A percentile compares a stretch with the other conserved stretches of the same genome.
phyloP scores from a whole-genome alignment of 306 rosid species.

The Cicer pinnatifidum region DNA sequence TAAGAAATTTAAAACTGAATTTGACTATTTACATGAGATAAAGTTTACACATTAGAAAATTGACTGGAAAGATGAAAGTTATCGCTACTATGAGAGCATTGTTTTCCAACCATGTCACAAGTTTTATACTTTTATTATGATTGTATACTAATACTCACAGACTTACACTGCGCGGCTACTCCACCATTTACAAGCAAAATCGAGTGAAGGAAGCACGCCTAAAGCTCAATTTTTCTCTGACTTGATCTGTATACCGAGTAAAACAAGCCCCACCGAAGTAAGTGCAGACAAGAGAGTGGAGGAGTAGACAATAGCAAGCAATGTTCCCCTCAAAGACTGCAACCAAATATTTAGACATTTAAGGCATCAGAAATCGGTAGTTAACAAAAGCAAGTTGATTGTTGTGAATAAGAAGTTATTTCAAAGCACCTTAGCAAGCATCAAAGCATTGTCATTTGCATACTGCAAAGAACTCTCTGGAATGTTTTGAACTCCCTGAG shows the following conservation, averaged over 20 bases:
- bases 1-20: neutral
- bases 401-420: constrained; percentile 26
- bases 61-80: constrained; percentile 24
- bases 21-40: constrained; percentile 1
- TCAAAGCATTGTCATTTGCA: constrained; percentile 86
- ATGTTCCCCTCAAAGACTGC: constrained; percentile 82
- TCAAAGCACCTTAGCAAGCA: constrained; percentile 78
- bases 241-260: constrained; percentile 76
- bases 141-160: constrained; percentile 23
- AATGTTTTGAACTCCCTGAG: constrained; percentile 75
- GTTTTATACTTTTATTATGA: constrained; percentile 16
- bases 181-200: constrained; percentile 44
- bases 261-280: constrained; percentile 70
- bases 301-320: constrained; percentile 69
- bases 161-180: constrained; percentile 29
- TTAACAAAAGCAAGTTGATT: constrained; percentile 12
- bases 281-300: constrained; percentile 69
- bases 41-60: constrained; percentile 23
- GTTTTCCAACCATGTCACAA: constrained; percentile 34
- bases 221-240: constrained; percentile 60
- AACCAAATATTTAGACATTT: constrained; percentile 39
- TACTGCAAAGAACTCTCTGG: constrained; percentile 79
- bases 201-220: constrained; percentile 15
- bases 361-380: constrained; percentile 28
- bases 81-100: constrained; percentile 31